phyloP scores from a whole-genome alignment of 2,329 filamentous ascomycete genomes.

The Capronia americana region DNA sequence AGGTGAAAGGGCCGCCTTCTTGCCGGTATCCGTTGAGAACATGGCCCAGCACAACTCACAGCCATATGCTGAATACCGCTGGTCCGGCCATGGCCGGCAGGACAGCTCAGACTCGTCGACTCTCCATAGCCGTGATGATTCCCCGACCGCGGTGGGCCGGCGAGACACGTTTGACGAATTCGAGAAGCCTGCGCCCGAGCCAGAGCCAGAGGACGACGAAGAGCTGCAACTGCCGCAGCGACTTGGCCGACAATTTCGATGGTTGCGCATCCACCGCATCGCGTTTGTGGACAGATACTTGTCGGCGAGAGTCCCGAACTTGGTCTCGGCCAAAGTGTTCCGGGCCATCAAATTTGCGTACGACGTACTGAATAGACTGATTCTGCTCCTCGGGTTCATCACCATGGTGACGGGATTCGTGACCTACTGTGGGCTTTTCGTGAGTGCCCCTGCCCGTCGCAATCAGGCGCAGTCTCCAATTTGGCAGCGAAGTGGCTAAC shows the following conservation, averaged over 20 bases:
- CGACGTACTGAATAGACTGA: conserved; percentile 73
- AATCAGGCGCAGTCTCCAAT: not conserved
- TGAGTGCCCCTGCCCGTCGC: conserved; percentile 56
- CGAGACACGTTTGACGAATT: conserved; percentile 59
- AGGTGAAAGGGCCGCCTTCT: conserved; percentile 65
- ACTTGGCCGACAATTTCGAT: conserved; percentile 15
- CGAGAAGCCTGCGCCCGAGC: conserved; percentile 49
- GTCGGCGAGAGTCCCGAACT: conserved; percentile 58
- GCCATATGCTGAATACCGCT: conserved; percentile 56
- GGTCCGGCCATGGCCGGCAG: conserved; percentile 75
- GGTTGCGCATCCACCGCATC: conserved; percentile 50
- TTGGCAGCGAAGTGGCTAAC: conserved; percentile 15
- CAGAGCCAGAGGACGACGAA: conserved; percentile 54
- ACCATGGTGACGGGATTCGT: conserved; percentile 74
- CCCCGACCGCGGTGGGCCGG: conserved; percentile 60
- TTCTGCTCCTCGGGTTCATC: conserved; percentile 78
- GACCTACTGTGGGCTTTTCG: conserved; percentile 82
- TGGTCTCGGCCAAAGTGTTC: conserved; percentile 52
- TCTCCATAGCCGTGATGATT: conserved; percentile 68
- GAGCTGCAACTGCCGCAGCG: conserved; percentile 50
- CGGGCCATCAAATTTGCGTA: conserved; percentile 66
- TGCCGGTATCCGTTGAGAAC: conserved; percentile 65
- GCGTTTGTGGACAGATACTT: conserved; percentile 59
- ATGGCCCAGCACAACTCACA: conserved; percentile 59
- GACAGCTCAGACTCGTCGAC: conserved; percentile 75